Conservation (phyloP, 2,329 filamentous ascomycete species). For the Clarireedia monteithiana region DNA sequence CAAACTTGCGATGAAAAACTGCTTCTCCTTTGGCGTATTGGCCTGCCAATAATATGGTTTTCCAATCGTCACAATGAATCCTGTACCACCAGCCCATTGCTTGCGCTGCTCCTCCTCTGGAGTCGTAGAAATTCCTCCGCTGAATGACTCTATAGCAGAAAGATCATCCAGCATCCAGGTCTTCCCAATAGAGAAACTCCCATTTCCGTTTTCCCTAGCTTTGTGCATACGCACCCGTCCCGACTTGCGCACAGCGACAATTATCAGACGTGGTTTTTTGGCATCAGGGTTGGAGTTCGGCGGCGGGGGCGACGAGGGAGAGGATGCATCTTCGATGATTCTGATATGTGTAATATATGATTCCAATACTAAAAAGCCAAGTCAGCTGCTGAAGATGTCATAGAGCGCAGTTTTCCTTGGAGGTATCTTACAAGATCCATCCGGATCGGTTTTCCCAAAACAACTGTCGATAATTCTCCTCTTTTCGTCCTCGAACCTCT, state of each 20-base stretch:
- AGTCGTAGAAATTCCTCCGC: conserved; percentile 49
- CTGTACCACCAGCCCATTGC: conserved; percentile 73
- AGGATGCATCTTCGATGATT: conserved; percentile 76
- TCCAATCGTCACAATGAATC: conserved; percentile 80
- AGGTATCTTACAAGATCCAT: conserved; percentile 62
- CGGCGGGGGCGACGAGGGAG: conserved; percentile 78
- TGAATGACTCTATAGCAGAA: conserved; percentile 73
- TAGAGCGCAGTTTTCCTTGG: neutral
- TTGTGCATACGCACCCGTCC: conserved; percentile 94
- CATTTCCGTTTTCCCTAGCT: conserved; percentile 89
- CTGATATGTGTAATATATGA: conserved; percentile 97
- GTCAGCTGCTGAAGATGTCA: conserved; percentile 17
- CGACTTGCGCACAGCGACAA: conserved; percentile 86
- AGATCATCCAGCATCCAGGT: conserved; percentile 96
- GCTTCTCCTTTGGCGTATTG: conserved; percentile 89
- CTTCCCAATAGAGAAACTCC: conserved; percentile 94
- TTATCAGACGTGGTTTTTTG: conserved; percentile 86
- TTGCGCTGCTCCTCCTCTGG: conserved; percentile 54
- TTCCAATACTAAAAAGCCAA: conserved; percentile 55
- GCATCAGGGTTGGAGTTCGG: conserved; percentile 63
- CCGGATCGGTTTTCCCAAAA: conserved; percentile 81
- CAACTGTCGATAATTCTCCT: conserved; percentile 88
- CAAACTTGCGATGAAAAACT: conserved; percentile 94
- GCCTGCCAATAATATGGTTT: conserved; percentile 99
- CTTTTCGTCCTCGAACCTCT: conserved; percentile 96